phyloP scores from a whole-genome alignment of 2,329 filamentous ascomycete species.

The Lecanicillium sp. region DNA sequence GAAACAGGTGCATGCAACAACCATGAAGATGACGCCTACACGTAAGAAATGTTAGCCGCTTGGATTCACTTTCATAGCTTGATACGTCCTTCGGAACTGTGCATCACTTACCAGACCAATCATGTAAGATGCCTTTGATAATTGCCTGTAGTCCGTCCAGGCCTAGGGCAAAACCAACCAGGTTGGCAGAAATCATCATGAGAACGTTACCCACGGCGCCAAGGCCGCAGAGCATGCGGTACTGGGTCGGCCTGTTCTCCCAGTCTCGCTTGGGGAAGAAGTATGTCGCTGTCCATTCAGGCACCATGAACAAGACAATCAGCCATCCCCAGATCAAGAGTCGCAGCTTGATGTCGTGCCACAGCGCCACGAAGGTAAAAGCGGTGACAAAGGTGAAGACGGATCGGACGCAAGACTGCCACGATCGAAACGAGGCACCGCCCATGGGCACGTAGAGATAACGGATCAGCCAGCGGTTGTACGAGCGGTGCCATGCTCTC shows the following conservation, averaged over 20 bases:
- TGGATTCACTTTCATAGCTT: no score
- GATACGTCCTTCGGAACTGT: background rate
- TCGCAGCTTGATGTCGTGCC: slow-evolving; percentile 92
- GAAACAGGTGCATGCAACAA: slow-evolving; percentile 61
- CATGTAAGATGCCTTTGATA: slow-evolving; percentile 65
- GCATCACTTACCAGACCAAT: slow-evolving; percentile 52
- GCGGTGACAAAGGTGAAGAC: slow-evolving; percentile 73
- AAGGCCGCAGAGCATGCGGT: slow-evolving; percentile 71
- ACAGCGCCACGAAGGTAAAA: slow-evolving; percentile 95
- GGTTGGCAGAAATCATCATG: slow-evolving; percentile 93
- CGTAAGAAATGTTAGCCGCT: slow-evolving; percentile 15
- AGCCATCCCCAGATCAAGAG: slow-evolving; percentile 96
- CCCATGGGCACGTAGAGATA: slow-evolving; percentile 93
- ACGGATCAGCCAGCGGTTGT: slow-evolving; percentile 88
- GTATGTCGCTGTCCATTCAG: slow-evolving; percentile 66
- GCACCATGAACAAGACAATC: slow-evolving; percentile 86
- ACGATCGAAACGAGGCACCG: slow-evolving; percentile 48
- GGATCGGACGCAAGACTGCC: slow-evolving; percentile 43
- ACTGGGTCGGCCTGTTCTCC: slow-evolving; percentile 60
- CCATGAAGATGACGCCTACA: slow-evolving; percentile 64
- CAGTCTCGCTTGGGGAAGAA: slow-evolving; percentile 70
- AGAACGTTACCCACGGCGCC: slow-evolving; percentile 79
- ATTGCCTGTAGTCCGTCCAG: slow-evolving; percentile 78
- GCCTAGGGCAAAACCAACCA: slow-evolving; percentile 91
- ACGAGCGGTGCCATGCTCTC: slow-evolving; percentile 92